A percentile compares a stretch with the other conserved stretches of the same genome.
phyloP scores from a whole-genome alignment of 495 filamentous ascomycete species.

The Neurospora cerealis region DNA sequence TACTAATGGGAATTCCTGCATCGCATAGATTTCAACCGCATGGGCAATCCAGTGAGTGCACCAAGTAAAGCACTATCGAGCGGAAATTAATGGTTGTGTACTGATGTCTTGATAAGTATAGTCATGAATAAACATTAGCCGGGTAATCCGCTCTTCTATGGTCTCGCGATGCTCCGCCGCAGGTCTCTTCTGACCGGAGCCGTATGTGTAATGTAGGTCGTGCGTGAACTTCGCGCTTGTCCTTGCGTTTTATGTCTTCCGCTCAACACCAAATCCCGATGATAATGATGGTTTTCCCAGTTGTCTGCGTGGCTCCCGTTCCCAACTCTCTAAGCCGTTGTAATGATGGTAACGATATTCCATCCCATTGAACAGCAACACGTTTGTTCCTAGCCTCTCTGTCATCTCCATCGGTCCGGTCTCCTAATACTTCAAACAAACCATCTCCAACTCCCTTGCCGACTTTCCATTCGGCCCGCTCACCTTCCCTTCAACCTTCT shows the following conservation, averaged over 20 bases:
- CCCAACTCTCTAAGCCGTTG: not conserved
- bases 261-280: not conserved
- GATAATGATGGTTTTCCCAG: not conserved
- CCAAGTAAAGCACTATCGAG: not conserved
- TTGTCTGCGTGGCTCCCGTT: not conserved
- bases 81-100: not conserved
- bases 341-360: not conserved
- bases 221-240: not conserved
- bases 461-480: conserved; percentile 9
- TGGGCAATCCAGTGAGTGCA: not conserved
- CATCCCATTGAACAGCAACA: not conserved
- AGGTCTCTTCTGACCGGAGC: not conserved
- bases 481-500: conserved; percentile 10
- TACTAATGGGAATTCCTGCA: not conserved
- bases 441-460: conserved; percentile 6
- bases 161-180: not conserved
- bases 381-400: not conserved
- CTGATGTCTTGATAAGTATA: not conserved
- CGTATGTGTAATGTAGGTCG: not conserved
- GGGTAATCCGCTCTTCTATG: not conserved
- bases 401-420: not conserved
- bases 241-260: not conserved
- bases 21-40: not conserved
- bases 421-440: conserved; percentile 6
- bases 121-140: not conserved